These are phyloP conservation scores for Dendryphion nanum DNA, from an alignment of 2,329 filamentous ascomycete species.

Conservation along the genomic window DNA sequence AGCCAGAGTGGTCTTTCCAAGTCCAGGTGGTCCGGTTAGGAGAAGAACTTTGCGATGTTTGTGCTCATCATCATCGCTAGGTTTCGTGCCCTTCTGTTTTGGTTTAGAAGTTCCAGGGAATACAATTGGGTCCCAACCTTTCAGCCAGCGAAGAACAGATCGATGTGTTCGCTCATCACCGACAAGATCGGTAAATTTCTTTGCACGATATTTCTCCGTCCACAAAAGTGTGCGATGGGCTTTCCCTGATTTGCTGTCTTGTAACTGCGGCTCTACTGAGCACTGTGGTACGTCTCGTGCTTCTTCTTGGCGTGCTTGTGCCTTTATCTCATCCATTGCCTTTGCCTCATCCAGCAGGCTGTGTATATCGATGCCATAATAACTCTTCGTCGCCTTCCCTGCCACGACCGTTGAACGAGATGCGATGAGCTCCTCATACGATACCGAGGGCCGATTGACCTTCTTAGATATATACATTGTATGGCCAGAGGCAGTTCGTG, in stretches of 20 bases:
- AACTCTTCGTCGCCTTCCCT: constrained; percentile 69
- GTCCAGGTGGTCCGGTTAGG: constrained; percentile 84
- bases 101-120: constrained; percentile 73
- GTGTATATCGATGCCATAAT: constrained; percentile 93
- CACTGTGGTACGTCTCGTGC: constrained; percentile 28
- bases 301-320: constrained; percentile 15
- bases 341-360: constrained; percentile 71
- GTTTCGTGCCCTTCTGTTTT: constrained; percentile 50
- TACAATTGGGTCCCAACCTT: constrained; percentile 88
- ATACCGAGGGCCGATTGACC: constrained; percentile 44
- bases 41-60: constrained; percentile 84
- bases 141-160: constrained; percentile 87
- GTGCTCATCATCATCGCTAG: constrained; percentile 62
- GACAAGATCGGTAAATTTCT: constrained; percentile 87
- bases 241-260: constrained; percentile 21
- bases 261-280: constrained; percentile 39
- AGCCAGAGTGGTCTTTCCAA: constrained; percentile 94
- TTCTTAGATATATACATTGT: constrained; percentile 57
- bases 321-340: constrained; percentile 53
- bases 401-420: constrained; percentile 62
- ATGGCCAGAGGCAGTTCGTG: constrained; percentile 57
- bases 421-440: constrained; percentile 68
- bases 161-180: constrained; percentile 94
- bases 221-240: constrained; percentile 63
- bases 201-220: constrained; percentile 96